Evolutionary conservation across 345 rosid genomes (phyloP).

Genomic region (Carallia pectinifolia): DNA sequence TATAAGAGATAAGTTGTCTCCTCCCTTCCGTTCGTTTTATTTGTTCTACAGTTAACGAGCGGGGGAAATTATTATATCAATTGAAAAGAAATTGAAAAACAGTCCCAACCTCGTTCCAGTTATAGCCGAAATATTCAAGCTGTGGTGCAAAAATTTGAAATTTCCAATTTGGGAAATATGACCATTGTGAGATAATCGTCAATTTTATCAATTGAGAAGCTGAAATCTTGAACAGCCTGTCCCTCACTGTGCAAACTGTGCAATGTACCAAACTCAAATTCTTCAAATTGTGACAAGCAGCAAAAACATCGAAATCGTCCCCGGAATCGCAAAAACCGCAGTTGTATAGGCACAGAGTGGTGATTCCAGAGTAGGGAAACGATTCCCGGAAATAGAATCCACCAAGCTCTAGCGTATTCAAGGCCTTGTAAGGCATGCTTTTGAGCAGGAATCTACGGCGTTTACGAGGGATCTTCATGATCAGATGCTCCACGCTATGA

Average conservation of each 20-base stretch:
- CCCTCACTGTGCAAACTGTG: background rate
- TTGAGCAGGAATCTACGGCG: background rate
- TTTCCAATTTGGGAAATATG: background rate
- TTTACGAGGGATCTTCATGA: background rate
- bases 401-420: background rate
- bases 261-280: background rate
- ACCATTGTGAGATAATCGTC: background rate
- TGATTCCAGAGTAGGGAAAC: background rate
- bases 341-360: background rate
- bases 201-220: background rate
- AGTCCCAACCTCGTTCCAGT: background rate
- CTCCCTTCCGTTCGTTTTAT: no score
- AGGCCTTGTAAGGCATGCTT: background rate
- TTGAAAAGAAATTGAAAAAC: background rate
- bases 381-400: background rate
- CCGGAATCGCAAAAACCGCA: background rate
- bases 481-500: background rate
- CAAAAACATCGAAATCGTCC: background rate
- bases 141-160: slow-evolving; percentile 1
- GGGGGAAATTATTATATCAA: background rate
- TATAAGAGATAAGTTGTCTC: no score
- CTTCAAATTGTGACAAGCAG: background rate
- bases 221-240: background rate
- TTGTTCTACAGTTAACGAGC: no score
- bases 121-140: background rate